Conservation (phyloP, 2,329 filamentous ascomycete species). For the Exserohilum turcica region DNA sequence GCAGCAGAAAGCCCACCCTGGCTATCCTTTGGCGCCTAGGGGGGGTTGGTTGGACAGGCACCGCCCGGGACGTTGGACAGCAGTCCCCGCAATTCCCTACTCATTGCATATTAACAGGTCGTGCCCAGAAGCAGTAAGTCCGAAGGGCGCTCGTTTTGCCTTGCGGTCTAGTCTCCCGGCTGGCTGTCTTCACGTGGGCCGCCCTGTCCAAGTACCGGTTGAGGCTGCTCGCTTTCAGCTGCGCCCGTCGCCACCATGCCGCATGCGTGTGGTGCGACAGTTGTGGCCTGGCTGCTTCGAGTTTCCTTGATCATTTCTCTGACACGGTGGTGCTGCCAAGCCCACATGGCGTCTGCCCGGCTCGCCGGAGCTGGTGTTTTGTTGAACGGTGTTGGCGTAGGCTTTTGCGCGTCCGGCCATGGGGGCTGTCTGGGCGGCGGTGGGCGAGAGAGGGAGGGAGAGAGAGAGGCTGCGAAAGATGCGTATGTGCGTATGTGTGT, state of each 20-base stretch:
- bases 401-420: background rate
- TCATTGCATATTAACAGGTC: slow-evolving; percentile 26
- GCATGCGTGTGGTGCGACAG: slow-evolving; percentile 14
- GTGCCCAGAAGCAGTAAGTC: slow-evolving; percentile 21
- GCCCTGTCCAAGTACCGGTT: slow-evolving; percentile 13
- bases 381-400: background rate
- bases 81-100: slow-evolving; percentile 22
- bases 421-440: background rate
- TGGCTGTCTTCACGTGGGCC: slow-evolving; percentile 15
- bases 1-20: slow-evolving; percentile 16
- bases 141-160: slow-evolving; percentile 18
- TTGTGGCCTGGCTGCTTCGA: slow-evolving; percentile 4
- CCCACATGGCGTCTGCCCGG: slow-evolving; percentile 9
- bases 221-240: background rate
- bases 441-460: no score
- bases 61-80: slow-evolving; percentile 14
- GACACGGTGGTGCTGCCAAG: slow-evolving; percentile 14
- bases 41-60: slow-evolving; percentile 14
- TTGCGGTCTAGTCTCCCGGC: slow-evolving; percentile 11
- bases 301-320: slow-evolving; percentile 16
- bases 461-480: background rate
- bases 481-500: slow-evolving; percentile 7
- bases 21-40: slow-evolving; percentile 10
- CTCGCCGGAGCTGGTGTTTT: background rate
- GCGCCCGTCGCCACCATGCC: slow-evolving; percentile 1